Conservation (phyloP, 116 monocot genomes). For the Dioscorea cayenensis region DNA sequence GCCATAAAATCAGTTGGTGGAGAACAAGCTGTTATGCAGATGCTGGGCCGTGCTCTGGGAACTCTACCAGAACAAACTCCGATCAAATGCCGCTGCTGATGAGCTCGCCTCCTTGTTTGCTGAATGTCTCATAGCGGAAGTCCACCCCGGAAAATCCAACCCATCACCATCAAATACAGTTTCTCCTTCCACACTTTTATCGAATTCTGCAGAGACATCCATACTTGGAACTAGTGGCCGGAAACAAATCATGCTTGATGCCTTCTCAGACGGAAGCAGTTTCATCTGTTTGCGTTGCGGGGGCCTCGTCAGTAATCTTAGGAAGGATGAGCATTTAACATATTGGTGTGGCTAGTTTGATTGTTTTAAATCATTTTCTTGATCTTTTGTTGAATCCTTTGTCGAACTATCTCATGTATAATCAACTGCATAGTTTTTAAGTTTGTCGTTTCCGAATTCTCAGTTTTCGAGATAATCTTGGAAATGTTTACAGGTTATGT, state of each 20-base stretch:
- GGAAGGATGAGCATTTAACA: constrained; percentile 77
- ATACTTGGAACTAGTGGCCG: constrained; percentile 79
- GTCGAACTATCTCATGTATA: no score
- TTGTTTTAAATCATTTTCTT: not conserved
- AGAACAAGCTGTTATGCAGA: constrained; percentile 62
- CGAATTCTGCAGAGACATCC: constrained; percentile 23
- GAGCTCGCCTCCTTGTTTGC: constrained; percentile 84
- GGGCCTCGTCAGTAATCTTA: constrained; percentile 69
- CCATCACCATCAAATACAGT: not conserved
- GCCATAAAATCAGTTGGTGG: constrained; percentile 68
- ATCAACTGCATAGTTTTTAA: no score
- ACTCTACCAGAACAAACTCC: constrained; percentile 56
- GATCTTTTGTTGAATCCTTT: no score
- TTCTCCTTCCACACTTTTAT: not conserved
- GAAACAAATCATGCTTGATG: constrained; percentile 79
- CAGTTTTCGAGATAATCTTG: no score
- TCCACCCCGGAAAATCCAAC: constrained; percentile 14
- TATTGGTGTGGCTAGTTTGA: constrained; percentile 59
- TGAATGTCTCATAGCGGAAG: constrained; percentile 80
- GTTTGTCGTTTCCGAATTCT: no score
- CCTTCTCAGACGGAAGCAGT: constrained; percentile 90
- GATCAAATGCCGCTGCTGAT: constrained; percentile 31
- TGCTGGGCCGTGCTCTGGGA: constrained; percentile 66
- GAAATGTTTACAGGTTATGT: no score
- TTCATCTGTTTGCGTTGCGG: constrained; percentile 90